Conservation (phyloP, 495 filamentous ascomycete species). For the Penicillium coffeae region DNA sequence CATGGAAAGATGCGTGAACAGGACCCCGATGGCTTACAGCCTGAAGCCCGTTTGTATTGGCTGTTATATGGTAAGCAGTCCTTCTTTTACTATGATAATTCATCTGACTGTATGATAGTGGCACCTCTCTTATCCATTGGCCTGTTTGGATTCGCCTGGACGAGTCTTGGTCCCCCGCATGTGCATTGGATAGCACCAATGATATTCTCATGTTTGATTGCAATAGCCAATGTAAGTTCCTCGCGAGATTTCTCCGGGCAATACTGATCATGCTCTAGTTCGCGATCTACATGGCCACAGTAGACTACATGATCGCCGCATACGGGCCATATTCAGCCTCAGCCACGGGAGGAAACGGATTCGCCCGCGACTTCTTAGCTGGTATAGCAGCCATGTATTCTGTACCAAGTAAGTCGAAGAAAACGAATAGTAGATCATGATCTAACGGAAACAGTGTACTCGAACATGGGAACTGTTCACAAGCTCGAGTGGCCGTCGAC, state of each 20-base stretch:
- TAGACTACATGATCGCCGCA: slow-evolving; percentile 79
- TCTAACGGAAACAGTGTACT: slow-evolving; percentile 23
- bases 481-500: slow-evolving; percentile 40
- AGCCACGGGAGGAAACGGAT: slow-evolving; percentile 69
- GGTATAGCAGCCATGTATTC: slow-evolving; percentile 49
- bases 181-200: slow-evolving; percentile 62
- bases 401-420: slow-evolving; percentile 26
- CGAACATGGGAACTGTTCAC: slow-evolving; percentile 27
- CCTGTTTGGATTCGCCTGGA: slow-evolving; percentile 67
- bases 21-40: slow-evolving; percentile 48
- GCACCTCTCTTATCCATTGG: slow-evolving; percentile 64
- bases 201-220: slow-evolving; percentile 57
- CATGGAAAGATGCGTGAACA: slow-evolving; percentile 42
- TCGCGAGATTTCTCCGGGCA: not conserved
- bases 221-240: slow-evolving; percentile 53
- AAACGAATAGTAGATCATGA: not conserved
- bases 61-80: slow-evolving; percentile 42
- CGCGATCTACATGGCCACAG: slow-evolving; percentile 73
- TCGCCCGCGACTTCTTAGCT: slow-evolving; percentile 47
- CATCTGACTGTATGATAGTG: slow-evolving; percentile 23
- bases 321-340: slow-evolving; percentile 78
- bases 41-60: slow-evolving; percentile 55
- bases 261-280: slow-evolving; percentile 28
- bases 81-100: not conserved
- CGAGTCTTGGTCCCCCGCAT: slow-evolving; percentile 55